Percentiles rank a stretch among this genome's conserved stretches.
These are phyloP conservation scores for Oropetium thomaeum DNA, from an alignment of 176 grass and related monocot species.

Conservation along the genomic window DNA sequence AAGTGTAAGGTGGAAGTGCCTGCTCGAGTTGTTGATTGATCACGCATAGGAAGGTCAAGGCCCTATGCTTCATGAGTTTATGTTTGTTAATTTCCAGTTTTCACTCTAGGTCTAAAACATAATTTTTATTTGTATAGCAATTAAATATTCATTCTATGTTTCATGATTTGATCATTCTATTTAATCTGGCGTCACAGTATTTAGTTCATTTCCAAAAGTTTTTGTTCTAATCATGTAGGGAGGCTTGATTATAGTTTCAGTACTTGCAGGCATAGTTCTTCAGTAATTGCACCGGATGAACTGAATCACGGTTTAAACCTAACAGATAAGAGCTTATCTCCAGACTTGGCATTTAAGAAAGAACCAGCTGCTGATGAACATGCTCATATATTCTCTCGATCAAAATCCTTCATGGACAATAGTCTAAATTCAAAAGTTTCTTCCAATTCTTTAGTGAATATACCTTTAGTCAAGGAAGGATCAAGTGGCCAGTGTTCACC, in stretches of 20 bases:
- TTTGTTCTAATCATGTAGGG: constrained; percentile 1
- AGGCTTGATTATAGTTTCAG: constrained; percentile 24
- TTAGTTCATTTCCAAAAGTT: constrained; percentile 16
- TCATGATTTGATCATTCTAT: background rate
- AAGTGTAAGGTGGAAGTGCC: constrained; percentile 6
- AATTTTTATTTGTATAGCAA: background rate
- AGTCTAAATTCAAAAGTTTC: constrained; percentile 51
- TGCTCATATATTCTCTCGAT: constrained; percentile 49
- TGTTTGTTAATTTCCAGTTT: background rate
- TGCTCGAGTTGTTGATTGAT: constrained; percentile 4
- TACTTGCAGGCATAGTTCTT: constrained; percentile 64
- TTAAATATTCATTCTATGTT: background rate
- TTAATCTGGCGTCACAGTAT: constrained; percentile 5
- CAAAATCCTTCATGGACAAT: constrained; percentile 59
- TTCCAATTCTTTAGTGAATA: constrained; percentile 44
- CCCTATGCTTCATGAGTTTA: background rate
- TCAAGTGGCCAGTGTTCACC: constrained; percentile 52
- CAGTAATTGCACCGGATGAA: constrained; percentile 31
- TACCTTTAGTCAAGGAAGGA: constrained; percentile 53
- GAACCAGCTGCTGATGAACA: constrained; percentile 68
- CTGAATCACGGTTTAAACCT: constrained; percentile 27
- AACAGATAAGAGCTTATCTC: constrained; percentile 52
- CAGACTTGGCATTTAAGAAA: constrained; percentile 61
- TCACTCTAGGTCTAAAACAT: background rate
- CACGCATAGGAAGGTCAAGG: constrained; percentile 5